These are phyloP conservation scores for Candida montana DNA, from an alignment of 805 yeast genomes.

Conservation along the genomic window DNA sequence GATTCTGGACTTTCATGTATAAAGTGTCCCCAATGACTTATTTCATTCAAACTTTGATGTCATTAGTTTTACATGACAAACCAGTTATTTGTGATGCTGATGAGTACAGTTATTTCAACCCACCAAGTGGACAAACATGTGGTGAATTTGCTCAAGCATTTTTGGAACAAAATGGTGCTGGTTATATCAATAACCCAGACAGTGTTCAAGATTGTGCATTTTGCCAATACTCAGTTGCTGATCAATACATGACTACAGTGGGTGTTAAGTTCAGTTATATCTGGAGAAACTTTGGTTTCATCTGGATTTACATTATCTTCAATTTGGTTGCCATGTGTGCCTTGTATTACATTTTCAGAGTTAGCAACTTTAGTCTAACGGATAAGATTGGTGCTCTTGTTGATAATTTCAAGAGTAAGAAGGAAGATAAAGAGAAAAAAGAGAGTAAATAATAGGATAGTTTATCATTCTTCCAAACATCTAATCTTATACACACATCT, in stretches of 20 bases:
- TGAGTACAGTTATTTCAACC: constrained; percentile 47
- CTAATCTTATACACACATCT: no score
- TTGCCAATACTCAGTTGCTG: constrained; percentile 39
- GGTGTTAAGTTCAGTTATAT: constrained; percentile 41
- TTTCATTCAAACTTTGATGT: constrained; percentile 47
- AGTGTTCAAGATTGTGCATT: constrained; percentile 45
- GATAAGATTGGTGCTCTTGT: background rate
- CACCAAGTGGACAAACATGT: constrained; percentile 61
- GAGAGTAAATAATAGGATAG: background rate
- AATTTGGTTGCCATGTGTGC: constrained; percentile 25
- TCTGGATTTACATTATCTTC: constrained; percentile 47
- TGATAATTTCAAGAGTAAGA: constrained; percentile 3
- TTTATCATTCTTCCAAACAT: no score
- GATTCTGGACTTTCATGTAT: constrained; percentile 74
- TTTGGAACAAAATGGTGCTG: constrained; percentile 38
- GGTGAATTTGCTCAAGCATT: constrained; percentile 40
- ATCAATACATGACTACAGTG: constrained; percentile 39
- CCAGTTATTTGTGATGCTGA: constrained; percentile 41
- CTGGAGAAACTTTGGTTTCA: constrained; percentile 66
- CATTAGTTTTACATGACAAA: constrained; percentile 43
- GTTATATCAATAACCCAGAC: constrained; percentile 52
- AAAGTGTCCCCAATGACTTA: constrained; percentile 60
- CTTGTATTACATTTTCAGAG: constrained; percentile 12
- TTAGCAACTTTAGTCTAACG: constrained; percentile 4
- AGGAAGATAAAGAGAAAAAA: background rate